Evolutionary conservation across 805 yeast species (phyloP), one percentile per base, ranked within the genome.

Genomic region (Maudiozyma serrabonitensis): DNA sequence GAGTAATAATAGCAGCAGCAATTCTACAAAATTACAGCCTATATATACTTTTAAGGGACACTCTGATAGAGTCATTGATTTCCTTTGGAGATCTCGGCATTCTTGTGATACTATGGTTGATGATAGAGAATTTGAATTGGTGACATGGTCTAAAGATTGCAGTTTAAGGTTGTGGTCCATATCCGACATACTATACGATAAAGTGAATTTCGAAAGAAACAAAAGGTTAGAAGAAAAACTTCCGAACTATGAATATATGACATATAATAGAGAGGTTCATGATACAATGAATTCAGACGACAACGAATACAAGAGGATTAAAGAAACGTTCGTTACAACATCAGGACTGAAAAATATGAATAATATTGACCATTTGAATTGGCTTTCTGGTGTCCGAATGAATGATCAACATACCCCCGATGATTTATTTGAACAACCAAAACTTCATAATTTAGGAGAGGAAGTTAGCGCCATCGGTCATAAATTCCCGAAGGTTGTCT

Each of bases 341-440:
- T 66, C 72, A 16, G 75, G 74, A 4, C 46, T 62, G 47, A 61
- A 60, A 19, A 50, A 55, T 4, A 54, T 48, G 6, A 72, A 69
- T 50, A 76, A 77, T 49, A 62, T 78, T 31, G 81, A 83, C 56
- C 95, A 87, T 60, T 69, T 91, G 52, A 82, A 84, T 54, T 91
- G 98, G 98, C 81, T 95, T 38, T 82, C 96, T 0, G 97, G 98
- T 46, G 95, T 91, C 7, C 74, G 89, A 50, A 79, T 91, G 63
- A 62, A 67, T 58, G 67, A 63, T 47, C 69, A 72, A 1, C 65
- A 61, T 43, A 69, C 73, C 0, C 66, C 73, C 32, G 69, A 67
- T 41, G 61, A 65, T 46, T 58, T 63, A 1, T 65, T 69, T 46
- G 70, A 69, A 21, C 71, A 67, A 18, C 51, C 58, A 6, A 54